Evolutionary conservation across 2,329 filamentous ascomycete species (phyloP).

Genomic region (Hypoxylon sp.): DNA sequence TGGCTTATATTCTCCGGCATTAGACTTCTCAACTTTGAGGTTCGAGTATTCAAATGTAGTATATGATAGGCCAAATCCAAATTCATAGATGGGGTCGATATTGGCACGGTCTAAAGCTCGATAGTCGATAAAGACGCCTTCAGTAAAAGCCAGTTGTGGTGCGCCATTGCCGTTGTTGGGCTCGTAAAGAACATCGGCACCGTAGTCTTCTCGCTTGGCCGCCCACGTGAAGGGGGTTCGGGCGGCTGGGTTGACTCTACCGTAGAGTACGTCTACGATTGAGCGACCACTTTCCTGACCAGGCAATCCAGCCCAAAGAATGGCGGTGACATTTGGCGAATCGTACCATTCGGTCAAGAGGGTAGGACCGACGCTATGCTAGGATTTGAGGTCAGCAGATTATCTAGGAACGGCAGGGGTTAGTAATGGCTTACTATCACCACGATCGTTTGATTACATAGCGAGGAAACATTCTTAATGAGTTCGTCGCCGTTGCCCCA

Average conservation of each 20-base stretch:
- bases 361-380: conserved; percentile 84
- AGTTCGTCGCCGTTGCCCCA: conserved; percentile 87
- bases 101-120: conserved; percentile 78
- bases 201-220: conserved; percentile 75
- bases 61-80: conserved; percentile 85
- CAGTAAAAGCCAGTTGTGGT: conserved; percentile 80
- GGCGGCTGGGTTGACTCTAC: conserved; percentile 81
- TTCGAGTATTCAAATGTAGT: conserved; percentile 83
- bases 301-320: conserved; percentile 85
- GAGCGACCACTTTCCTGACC: conserved; percentile 88
- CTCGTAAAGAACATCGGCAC: conserved; percentile 74
- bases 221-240: conserved; percentile 88
- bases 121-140: conserved; percentile 88
- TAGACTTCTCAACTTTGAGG: conserved; percentile 68
- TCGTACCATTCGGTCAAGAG: conserved; percentile 81
- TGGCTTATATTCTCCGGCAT: conserved; percentile 68
- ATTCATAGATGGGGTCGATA: conserved; percentile 81
- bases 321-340: conserved; percentile 84
- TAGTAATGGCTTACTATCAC: conserved; percentile 67
- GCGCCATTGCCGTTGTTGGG: conserved; percentile 76
- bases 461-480: conserved; percentile 82
- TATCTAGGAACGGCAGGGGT: too few species aligned
- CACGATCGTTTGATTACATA: conserved; percentile 91
- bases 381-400: too few species aligned
- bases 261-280: conserved; percentile 87